phyloP scores from a whole-genome alignment of 2,329 filamentous ascomycete genomes.

The Canariomyces notabilis region DNA sequence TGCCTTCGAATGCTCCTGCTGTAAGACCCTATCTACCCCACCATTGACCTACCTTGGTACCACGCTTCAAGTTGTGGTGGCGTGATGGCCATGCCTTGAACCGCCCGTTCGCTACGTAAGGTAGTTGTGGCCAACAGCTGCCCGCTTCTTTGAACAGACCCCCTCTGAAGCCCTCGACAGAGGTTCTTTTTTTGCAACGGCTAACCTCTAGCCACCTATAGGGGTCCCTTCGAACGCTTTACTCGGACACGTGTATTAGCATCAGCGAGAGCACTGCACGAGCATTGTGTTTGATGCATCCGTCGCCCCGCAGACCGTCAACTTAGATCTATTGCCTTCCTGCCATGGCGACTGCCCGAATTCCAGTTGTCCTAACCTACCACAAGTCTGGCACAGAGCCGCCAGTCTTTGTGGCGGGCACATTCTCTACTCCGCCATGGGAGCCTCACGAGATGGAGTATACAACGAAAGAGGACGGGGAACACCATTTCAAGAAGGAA shows the following conservation, averaged over 20 bases:
- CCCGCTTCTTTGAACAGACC: neutral
- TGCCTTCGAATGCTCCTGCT: neutral
- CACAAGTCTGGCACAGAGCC: slow-evolving; percentile 54
- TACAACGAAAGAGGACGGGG: slow-evolving; percentile 44
- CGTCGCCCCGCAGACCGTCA: neutral
- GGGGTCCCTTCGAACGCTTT: neutral
- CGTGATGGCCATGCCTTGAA: neutral
- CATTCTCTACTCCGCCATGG: slow-evolving; percentile 65
- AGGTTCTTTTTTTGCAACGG: neutral
- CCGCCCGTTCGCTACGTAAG: neutral
- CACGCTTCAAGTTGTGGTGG: neutral
- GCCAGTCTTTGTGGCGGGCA: slow-evolving; percentile 66
- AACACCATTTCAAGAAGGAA: slow-evolving; percentile 53
- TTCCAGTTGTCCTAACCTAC: slow-evolving; percentile 56
- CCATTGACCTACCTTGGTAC: neutral
- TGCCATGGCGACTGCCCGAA: slow-evolving; percentile 34
- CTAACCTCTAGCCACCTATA: neutral
- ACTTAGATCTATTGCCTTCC: neutral
- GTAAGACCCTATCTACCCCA: neutral
- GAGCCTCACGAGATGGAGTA: slow-evolving; percentile 60
- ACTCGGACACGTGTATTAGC: neutral
- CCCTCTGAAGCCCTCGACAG: neutral
- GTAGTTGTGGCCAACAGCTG: neutral
- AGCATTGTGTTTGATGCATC: neutral
- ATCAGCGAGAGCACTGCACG: neutral